Evolutionary conservation across 495 filamentous ascomycete genomes (phyloP), one percentile per base, ranked within the genome.

Genomic region (Daldinia grandis): DNA sequence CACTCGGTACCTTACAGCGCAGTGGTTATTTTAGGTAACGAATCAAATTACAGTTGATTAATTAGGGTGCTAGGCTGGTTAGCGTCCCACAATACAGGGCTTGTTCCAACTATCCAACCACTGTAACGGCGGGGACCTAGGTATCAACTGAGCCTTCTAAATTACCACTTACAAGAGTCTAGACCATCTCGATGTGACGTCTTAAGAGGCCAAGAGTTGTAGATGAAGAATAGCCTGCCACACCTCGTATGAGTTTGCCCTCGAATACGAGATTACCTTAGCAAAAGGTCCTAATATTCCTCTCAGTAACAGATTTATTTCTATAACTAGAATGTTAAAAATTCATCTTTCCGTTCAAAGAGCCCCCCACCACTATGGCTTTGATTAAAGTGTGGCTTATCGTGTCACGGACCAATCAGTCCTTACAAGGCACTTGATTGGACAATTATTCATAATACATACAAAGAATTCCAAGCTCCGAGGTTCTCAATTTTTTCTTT

Each of bases 101-200:
- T 30, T 40, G 44, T 30, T 42, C 49, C 17, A 17, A 40, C 59
- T 59, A 44, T n/a, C 7, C 27, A 30, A 25, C 33, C 37, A 15
- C 38, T 24, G 33, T 47, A 64, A 58, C 27, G 28, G 62, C 49
- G 12, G 49, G 25, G 15, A 53, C 25, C 30, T 15, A n/a, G n/a
- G n/a, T n/a, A 17, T 53, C 49, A 30, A 17, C 14, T 30, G 49
- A 53, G 24, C 49, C 14, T 53, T 25, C 12, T 28, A n/a, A n/a
- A n/a, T 63, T 40, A 53, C 50, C 6, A 31, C 21, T 33, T 50
- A 15, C 8, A 47, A 44, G 62, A 60, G 63, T 71, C 69, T 66
- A 72, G 63, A 63, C 63, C 69, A 55, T 67, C 35, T 55, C 35
- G 24, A 67, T 54, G 54, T 58, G 63, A 72, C 55, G 37, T 49